Evolutionary conservation across 306 rosid genomes (phyloP).

Genomic region (Rosa chinensis): DNA sequence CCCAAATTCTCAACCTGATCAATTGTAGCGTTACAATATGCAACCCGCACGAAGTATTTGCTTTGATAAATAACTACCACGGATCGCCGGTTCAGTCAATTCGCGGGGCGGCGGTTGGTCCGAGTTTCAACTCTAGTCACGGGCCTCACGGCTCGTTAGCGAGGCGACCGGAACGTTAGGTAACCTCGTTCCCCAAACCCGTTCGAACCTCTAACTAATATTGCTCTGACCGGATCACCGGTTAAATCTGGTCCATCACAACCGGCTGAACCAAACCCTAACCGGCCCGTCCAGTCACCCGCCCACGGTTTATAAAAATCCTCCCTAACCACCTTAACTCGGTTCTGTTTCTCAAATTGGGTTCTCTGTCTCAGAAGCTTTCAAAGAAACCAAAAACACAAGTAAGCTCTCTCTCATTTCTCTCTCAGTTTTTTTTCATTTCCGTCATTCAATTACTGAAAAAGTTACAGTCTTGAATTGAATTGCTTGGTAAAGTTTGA

Average conservation of each 20-base stretch:
- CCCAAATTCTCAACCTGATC: too few relatives aligned
- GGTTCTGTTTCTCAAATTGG: constrained; percentile 44
- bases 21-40: too few relatives aligned
- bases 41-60: too few relatives aligned
- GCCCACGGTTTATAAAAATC: constrained; percentile 35
- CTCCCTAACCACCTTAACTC: constrained; percentile 34
- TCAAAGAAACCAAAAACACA: constrained; percentile 24
- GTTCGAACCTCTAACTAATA: constrained; percentile 22
- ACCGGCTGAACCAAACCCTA: constrained; percentile 48
- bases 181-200: constrained; percentile 35
- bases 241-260: constrained; percentile 23
- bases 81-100: constrained; percentile 12
- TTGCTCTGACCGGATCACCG: constrained; percentile 38
- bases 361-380: constrained; percentile 10
- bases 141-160: constrained; percentile 39
- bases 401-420: constrained; percentile 47
- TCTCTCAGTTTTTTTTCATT: not conserved
- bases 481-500: not conserved
- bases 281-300: constrained; percentile 64
- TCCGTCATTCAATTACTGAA: not conserved
- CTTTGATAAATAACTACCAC: not conserved
- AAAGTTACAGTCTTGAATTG: not conserved
- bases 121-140: constrained; percentile 10
- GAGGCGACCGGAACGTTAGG: constrained; percentile 46
- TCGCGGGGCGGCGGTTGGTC: not conserved